These are phyloP conservation scores for Kernera saxatilis DNA, from an alignment of 345 rosid species.

Conservation along the genomic window DNA sequence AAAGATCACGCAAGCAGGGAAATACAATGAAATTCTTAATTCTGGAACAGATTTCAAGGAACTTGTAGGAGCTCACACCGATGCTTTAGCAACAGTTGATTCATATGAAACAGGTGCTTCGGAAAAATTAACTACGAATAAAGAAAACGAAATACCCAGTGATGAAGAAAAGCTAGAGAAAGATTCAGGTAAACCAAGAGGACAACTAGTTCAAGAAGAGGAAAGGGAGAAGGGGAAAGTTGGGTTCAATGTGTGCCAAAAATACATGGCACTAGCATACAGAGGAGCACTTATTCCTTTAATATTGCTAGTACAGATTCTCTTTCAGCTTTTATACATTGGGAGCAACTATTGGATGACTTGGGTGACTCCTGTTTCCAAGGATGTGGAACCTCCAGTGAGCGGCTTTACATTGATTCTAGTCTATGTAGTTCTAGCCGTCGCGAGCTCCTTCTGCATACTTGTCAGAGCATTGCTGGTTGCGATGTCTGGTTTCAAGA, in stretches of 20 bases:
- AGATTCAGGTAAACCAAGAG: conserved; percentile 34
- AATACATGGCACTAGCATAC: conserved; percentile 54
- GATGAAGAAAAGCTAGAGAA: conserved; percentile 40
- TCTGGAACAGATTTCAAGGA: conserved; percentile 67
- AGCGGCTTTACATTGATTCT: conserved; percentile 33
- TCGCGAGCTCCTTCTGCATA: conserved; percentile 54
- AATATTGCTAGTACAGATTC: conserved; percentile 47
- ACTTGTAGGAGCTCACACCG: conserved; percentile 69
- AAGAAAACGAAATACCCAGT: conserved; percentile 18
- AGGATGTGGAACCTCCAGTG: conserved; percentile 43
- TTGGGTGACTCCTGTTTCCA: conserved; percentile 56
- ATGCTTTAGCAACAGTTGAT: conserved; percentile 53
- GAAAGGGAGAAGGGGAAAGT: conserved; percentile 88
- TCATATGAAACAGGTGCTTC: conserved; percentile 33
- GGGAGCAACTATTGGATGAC: conserved; percentile 87
- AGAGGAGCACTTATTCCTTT: conserved; percentile 66
- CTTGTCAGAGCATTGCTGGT: conserved; percentile 43
- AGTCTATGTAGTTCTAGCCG: conserved; percentile 50
- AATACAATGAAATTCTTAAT: conserved; percentile 51
- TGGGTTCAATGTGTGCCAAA: conserved; percentile 63
- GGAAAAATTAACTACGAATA: conserved; percentile 5
- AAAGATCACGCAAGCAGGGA: conserved; percentile 64
- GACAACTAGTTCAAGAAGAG: conserved; percentile 81
- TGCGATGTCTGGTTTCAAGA: conserved; percentile 46
- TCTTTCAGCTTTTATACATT: conserved; percentile 55